A percentile compares a stretch with the other conserved stretches of the same genome.
Evolutionary conservation across 2,329 filamentous ascomycete species (phyloP).

Genomic region (Scopulariopsis brevicaulis): DNA sequence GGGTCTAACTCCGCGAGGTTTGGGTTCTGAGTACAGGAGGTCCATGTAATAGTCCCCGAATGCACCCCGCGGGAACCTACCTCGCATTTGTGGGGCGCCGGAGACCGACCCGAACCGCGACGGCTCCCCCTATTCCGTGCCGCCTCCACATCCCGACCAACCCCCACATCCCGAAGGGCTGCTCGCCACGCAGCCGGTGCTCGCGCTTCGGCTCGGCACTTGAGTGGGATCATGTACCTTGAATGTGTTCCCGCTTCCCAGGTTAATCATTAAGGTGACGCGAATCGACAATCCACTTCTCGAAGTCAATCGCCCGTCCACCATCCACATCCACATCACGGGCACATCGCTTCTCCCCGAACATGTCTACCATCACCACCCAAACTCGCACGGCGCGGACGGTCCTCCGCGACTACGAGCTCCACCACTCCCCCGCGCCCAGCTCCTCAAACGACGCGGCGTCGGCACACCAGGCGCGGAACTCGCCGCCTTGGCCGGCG

Average conservation of each 20-base stretch:
- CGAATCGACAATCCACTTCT: too few species aligned
- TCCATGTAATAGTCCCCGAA: not conserved
- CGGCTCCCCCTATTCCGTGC: not conserved
- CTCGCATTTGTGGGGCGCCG: too few species aligned
- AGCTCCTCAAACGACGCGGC: not conserved
- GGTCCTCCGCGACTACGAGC: conserved; percentile 30
- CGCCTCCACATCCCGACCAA: conserved; percentile 6
- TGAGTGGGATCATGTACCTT: too few species aligned
- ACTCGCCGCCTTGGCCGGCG: conserved; percentile 11
- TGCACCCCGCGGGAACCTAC: too few species aligned
- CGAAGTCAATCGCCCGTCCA: too few species aligned
- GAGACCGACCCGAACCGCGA: too few species aligned
- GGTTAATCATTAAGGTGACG: not conserved
- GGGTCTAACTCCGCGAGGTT: not conserved
- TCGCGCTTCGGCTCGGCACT: too few species aligned
- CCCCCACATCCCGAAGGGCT: not conserved
- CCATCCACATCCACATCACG: not conserved
- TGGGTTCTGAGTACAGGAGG: not conserved
- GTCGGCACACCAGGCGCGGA: not conserved
- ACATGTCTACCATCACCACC: conserved; percentile 20
- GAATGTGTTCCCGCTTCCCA: not conserved
- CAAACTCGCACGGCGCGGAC: conserved; percentile 20
- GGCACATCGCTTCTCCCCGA: conserved; percentile 1
- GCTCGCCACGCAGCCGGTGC: too few species aligned
- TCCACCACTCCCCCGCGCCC: conserved; percentile 23